Base-by-base conservation (phyloP, 768 basidiomycete species). In the Mrakia hoshinonis region DNA sequence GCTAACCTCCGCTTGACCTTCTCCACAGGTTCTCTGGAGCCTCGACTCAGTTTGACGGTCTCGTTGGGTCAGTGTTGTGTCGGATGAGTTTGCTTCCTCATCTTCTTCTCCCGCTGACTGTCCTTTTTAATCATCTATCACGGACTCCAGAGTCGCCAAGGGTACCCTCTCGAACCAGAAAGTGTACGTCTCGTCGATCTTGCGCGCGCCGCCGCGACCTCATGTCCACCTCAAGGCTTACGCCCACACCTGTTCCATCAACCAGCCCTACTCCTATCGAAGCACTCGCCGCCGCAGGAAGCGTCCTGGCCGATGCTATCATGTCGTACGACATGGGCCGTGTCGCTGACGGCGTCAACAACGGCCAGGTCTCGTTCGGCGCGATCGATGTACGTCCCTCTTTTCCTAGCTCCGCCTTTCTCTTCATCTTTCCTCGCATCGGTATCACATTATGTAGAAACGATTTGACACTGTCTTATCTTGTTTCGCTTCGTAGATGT, bases 321-420 rank as follows among this genome's bases (percentile, higher is more conserved):
- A 84, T 86, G 12, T 89, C 89, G 11, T 91, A 85, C 84, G 91
- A 89, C 81, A 86, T 94, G 69, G 83, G 89, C 2, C 88, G 91
- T 70, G 80, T 87, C 43, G 82, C 84, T 11, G 90, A 92, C 77
- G 80, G 83, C 75, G 79, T 81, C 77, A 87, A 88, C 58, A n/a
- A 31, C 26, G 58, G 58, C 1, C 58, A 61, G 36, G 58, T 61
- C 36, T 61, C 58, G 15, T 61, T 61, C 22, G 58, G 58, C 31
- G 58, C 36, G 10, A 36, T 36, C 22, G 58, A 61, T 38, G 58
- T 55, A 18, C 29, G 54, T 55, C 54, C 24, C 22, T 15, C 15
- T 15, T 18, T 11, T 3, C 54, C 6, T 29, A 15, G n/a, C 3
- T 9, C 29, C 26, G 22, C 2, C 26, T 31, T 2, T 51, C 49